Base-by-base conservation (phyloP, 2,329 filamentous ascomycete genomes). In the Aspergillus clavatus region DNA sequence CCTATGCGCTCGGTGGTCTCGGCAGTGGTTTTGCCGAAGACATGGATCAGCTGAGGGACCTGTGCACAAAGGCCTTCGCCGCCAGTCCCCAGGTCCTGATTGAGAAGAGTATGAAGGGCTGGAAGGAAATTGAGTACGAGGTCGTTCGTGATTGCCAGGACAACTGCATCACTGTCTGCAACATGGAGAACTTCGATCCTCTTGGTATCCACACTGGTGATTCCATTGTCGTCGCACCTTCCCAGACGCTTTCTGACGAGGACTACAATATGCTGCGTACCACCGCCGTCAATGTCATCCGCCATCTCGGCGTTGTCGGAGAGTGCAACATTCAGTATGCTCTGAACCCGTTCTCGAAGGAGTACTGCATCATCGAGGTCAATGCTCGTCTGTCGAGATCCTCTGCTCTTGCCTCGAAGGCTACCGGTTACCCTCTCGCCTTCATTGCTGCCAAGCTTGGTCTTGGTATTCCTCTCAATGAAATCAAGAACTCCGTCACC, bases 171-270 rank as follows among this genome's bases (percentile, higher is more conserved):
- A 98, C 93, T 5, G 93, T 98, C 51, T 98, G 93, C 71, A 98
- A 98, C 76, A 97, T 98, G 93, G 93, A 98, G 75, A 98, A 98
- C 74, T 98, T 98, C 62, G 93, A 98, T 68, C 93, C 93, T 44
- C 83, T 98, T 1, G 93, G 93, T 60, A 97, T 97, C 52, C 93
- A 97, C 65, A 98, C 93, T 2, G 93, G 93, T 68, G 93, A 98
- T 66, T 97, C 91, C 10, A 96, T 98, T 55, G 93, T 98, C 42
- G 93, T 98, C 38, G 93, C 93, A 7, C 93, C 93, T 31, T 97
- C 91, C 3, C 93, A 97, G 71, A 98, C 93, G 0, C 77, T 98
- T 16, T 95, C 89, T 2, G 91, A 98, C 50, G 89, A 96, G 66
- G 93, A 98, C 70, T 98, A 97, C 77, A 95, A 97, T 72, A 97